Base-by-base conservation (phyloP, 306 rosid species). In the Aeschynomene evenia region DNA sequence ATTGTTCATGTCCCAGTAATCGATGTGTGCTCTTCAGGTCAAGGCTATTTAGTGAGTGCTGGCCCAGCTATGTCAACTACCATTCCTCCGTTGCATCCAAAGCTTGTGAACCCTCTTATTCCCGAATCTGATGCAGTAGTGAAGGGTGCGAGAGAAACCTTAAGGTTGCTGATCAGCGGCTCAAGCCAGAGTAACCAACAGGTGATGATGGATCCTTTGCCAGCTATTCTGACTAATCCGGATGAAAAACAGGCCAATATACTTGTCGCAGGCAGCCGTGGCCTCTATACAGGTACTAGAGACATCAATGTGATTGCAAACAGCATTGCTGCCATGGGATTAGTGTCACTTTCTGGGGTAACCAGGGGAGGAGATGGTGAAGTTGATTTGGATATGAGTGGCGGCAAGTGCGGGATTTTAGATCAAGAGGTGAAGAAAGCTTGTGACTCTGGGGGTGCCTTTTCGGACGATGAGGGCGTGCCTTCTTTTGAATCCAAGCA, bases 61-160 rank as follows among this genome's bases (percentile, higher is more conserved):
- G 95, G 99, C 42, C 95, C 99, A 7, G 69, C 91, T 1, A 81
- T 95, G 51, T 81, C 99, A 51, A 76, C 88, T n/a, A 63, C 63
- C 71, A 94, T 94, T 26, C 82, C 97, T 7, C 96, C 95, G 2
- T 69, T 90, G 81, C 97, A 81, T 75, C 74, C 92, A 20, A 86
- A 76, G 1, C 84, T 87, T 24, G 91, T 83, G 80, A 86, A 80
- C 21, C 96, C 96, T 18, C 69, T 92, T 61, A 83, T 87, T 70
- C 72, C 97, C 15, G 84, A 88, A 57, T 55, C 91, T 6, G 92
- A 95, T 79, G 85, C 96, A 10, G 80, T 91, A 78, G 75, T 94
- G 67, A 84, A 91, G 82, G 92, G 96, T 63, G 97, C 96, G 14
- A 87, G 99, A 68, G 99, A 95, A 84, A 95, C 99, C 1, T 67